Conservation (phyloP, 768 basidiomycete species). For the Mycena galericulata region DNA sequence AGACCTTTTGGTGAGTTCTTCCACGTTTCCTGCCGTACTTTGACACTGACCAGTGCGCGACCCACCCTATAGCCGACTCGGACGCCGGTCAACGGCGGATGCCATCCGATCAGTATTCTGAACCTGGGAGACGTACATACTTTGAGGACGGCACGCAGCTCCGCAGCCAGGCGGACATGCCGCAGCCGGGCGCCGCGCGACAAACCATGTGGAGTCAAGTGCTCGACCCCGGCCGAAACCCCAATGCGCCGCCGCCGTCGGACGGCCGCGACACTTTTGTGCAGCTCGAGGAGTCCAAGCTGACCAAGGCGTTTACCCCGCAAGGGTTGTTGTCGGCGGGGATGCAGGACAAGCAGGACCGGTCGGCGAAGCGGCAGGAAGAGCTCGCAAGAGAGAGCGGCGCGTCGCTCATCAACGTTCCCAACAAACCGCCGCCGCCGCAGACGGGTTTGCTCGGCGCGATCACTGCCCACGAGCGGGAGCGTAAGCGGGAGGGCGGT, state of each 20-base stretch:
- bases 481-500: conserved; percentile 94
- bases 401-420: conserved; percentile 94
- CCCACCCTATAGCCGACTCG: conserved; percentile 51
- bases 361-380: conserved; percentile 96
- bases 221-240: conserved; percentile 74
- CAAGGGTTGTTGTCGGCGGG: conserved; percentile 96
- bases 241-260: conserved; percentile 53
- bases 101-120: conserved; percentile 65
- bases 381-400: conserved; percentile 93
- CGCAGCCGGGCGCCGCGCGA: conserved; percentile 65
- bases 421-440: conserved; percentile 92
- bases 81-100: conserved; percentile 56
- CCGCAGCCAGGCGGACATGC: conserved; percentile 67
- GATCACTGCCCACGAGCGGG: conserved; percentile 94
- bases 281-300: conserved; percentile 79
- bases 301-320: conserved; percentile 92
- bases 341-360: conserved; percentile 94
- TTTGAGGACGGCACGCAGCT: conserved; percentile 66
- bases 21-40: conserved; percentile 19
- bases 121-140: conserved; percentile 63
- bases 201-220: conserved; percentile 92
- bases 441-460: conserved; percentile 96
- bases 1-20: conserved; percentile 56
- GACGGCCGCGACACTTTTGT: conserved; percentile 71
- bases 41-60: conserved; percentile 23